Conservation (phyloP, 805 yeast species). For the Yarrowia sp. region DNA sequence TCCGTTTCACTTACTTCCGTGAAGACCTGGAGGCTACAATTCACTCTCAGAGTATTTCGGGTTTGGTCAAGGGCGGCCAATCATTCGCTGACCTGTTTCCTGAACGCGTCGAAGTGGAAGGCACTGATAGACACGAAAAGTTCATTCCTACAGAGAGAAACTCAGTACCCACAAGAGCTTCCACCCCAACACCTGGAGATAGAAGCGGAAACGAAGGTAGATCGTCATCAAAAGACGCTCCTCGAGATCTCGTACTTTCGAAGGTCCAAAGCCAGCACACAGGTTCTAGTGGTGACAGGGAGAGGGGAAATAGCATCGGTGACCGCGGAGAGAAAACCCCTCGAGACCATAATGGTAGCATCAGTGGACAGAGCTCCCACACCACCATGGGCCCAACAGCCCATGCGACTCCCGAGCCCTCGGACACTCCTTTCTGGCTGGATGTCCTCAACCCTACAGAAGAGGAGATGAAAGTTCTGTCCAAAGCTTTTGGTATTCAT, state of each 20-base stretch:
- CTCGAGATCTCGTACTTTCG: not conserved
- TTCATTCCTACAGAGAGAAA: constrained; percentile 22
- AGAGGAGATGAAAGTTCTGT: constrained; percentile 89
- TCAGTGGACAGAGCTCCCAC: constrained; percentile 5
- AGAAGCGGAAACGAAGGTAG: constrained; percentile 1
- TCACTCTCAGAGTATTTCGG: constrained; percentile 84
- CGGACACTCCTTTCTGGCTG: constrained; percentile 77
- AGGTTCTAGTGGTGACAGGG: constrained; percentile 1
- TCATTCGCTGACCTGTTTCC: constrained; percentile 62
- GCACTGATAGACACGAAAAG: not conserved
- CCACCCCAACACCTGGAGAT: constrained; percentile 18
- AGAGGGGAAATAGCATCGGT: constrained; percentile 3
- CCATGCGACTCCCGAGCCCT: constrained; percentile 8
- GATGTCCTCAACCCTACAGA: constrained; percentile 92
- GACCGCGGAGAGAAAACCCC: not conserved
- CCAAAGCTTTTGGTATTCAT: constrained; percentile 90
- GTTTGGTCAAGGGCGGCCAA: constrained; percentile 62
- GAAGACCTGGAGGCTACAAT: constrained; percentile 86
- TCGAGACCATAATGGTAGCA: not conserved
- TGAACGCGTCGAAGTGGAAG: constrained; percentile 14
- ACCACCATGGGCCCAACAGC: not conserved
- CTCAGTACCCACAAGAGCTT: constrained; percentile 20
- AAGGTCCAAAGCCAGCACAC: constrained; percentile 9
- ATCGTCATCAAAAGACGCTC: constrained; percentile 1
- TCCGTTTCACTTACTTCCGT: constrained; percentile 86